Conservation (phyloP, 1,284 basidiomycete species). For the Leccinum holopus region DNA sequence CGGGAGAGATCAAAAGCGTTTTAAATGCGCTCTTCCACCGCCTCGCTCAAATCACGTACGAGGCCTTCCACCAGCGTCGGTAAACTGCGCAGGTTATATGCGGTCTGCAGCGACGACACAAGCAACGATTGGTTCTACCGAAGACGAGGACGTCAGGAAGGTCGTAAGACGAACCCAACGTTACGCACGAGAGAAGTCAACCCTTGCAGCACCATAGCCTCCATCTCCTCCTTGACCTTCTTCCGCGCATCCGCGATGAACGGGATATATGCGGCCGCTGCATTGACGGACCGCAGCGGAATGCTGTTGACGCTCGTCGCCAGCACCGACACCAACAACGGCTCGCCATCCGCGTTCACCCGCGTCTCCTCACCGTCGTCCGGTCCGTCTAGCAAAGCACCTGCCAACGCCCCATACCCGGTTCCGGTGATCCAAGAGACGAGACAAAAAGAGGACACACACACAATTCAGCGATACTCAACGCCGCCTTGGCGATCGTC, state of each 20-base stretch:
- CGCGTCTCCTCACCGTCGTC: constrained; percentile 2
- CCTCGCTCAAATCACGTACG: constrained; percentile 78
- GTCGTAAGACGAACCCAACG: neutral
- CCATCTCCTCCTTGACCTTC: constrained; percentile 81
- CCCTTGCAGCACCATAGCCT: constrained; percentile 79
- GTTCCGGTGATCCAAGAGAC: neutral
- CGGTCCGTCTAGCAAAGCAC: constrained; percentile 30
- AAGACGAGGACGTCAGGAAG: neutral
- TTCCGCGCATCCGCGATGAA: constrained; percentile 70
- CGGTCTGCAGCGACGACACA: constrained; percentile 90
- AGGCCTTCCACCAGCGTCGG: constrained; percentile 82
- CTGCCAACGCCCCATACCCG: constrained; percentile 13
- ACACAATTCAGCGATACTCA: constrained; percentile 89
- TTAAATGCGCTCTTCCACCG: constrained; percentile 78
- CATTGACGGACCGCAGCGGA: constrained; percentile 67
- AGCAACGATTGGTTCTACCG: constrained; percentile 83
- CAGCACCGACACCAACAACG: neutral
- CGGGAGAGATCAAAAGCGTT: constrained; percentile 83
- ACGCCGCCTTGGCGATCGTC: constrained; percentile 83
- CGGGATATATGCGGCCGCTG: constrained; percentile 67
- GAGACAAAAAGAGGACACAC: constrained; percentile 24
- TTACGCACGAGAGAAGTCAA: constrained; percentile 66
- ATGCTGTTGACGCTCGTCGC: constrained; percentile 30
- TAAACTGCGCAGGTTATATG: constrained; percentile 86
- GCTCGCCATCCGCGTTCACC: constrained; percentile 10